phyloP scores from a whole-genome alignment of 805 yeast genomes.

The Ogataea nakhonphanomensis region DNA sequence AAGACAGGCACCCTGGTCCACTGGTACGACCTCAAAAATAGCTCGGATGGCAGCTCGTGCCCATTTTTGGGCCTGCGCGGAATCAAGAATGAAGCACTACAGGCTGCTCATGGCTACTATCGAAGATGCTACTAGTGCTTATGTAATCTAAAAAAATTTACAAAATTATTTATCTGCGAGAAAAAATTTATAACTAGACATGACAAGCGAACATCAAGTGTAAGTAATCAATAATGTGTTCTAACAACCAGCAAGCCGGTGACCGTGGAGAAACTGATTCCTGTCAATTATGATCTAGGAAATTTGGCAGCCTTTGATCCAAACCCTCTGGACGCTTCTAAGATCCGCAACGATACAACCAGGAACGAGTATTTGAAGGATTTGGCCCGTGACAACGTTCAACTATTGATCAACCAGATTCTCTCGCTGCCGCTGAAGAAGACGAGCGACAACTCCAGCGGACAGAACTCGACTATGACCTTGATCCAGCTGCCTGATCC shows the following conservation, averaged over 20 bases:
- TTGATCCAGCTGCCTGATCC: conserved; percentile 85
- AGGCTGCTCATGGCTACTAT: conserved; percentile 7
- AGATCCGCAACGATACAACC: conserved; percentile 49
- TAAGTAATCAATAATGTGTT: conserved; percentile 9
- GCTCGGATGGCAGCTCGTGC: not conserved
- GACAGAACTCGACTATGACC: conserved; percentile 71
- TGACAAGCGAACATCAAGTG: conserved; percentile 19
- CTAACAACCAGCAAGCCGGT: conserved; percentile 52
- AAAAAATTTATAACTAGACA: conserved; percentile 1
- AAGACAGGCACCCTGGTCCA: conserved; percentile 13
- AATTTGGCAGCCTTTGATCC: conserved; percentile 87
- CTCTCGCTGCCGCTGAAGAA: conserved; percentile 85
- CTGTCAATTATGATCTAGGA: conserved; percentile 86
- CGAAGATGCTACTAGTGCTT: not conserved
- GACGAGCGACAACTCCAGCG: conserved; percentile 52
- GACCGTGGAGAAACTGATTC: conserved; percentile 87
- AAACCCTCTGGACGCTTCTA: conserved; percentile 70
- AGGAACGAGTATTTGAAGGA: conserved; percentile 63
- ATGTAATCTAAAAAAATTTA: not conserved
- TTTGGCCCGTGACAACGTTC: conserved; percentile 87
- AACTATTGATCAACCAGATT: conserved; percentile 84
- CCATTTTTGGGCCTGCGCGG: conserved; percentile 19
- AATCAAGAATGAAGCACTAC: conserved; percentile 7
- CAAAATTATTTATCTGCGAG: conserved; percentile 2
- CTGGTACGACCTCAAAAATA: conserved; percentile 10